Base-by-base conservation (phyloP, 2,329 filamentous ascomycete genomes). In the Ophiostoma sp. region DNA sequence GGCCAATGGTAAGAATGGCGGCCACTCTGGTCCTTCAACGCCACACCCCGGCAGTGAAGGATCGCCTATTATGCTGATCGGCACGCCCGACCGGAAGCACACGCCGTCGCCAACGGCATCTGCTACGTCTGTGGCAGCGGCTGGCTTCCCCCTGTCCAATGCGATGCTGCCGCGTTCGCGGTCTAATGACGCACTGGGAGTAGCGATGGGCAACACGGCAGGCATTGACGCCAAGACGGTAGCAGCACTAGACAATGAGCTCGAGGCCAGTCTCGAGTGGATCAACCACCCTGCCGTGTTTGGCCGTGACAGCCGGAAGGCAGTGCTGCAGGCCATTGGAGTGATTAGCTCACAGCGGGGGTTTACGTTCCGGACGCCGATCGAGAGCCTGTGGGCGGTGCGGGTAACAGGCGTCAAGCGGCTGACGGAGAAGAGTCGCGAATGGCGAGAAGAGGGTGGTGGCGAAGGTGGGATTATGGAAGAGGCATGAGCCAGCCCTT, bases 231-330 rank as follows among this genome's bases (percentile, higher is more conserved):
- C 86, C 5, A 83, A 83, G 47, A 95, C 91, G 0, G 94, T 98
- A 74, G 83, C 87, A 38, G 93, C 95, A 2, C 86, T 99, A 18
- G 95, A 99, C 76, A 87, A 91, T 0, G 95, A 99, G 77, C 85
- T 99, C 45, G 92, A 97, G 76, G 87, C 91, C 45, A 92, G 91
- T 66, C 81, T 99, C 16, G 95, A 99, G 79, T 99, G 95, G 95
- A 98, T 99, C 78, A 93, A 90, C 76, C 95, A 99, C 75, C 95
- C 95, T 1, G 93, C 93, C 1, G 92, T 98, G 2, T 99, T 99
- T 76, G 89, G 91, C 8, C 88, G 95, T 49, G 95, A 99, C 77
- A 95, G 91, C 69, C 89, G 95, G 74, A 99, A 99, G 81, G 92
- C 94, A 4, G 93, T 99, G 2, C 83, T 99, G 38, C 95, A 99